These are phyloP conservation scores for Sphaerulina musiva DNA, from an alignment of 2,329 filamentous ascomycete species.

Conservation along the genomic window DNA sequence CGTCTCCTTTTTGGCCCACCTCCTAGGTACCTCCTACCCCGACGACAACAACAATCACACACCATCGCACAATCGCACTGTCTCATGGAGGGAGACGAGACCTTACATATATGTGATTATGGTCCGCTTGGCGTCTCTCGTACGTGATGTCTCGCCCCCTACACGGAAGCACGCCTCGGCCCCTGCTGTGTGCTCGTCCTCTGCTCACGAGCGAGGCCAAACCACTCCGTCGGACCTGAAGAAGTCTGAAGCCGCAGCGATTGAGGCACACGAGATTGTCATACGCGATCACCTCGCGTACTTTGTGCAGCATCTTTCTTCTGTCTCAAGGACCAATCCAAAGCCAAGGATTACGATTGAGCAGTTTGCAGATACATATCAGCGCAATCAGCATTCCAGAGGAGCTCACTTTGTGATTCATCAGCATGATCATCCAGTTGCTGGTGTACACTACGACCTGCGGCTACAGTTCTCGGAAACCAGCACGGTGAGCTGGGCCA, in stretches of 20 bases:
- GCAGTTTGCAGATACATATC: constrained; percentile 43
- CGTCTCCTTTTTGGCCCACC: neutral
- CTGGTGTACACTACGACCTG: constrained; percentile 55
- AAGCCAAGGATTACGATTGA: constrained; percentile 37
- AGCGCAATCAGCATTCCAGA: constrained; percentile 40
- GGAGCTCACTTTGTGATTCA: constrained; percentile 59
- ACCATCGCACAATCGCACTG: neutral
- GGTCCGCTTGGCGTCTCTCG: constrained; percentile 17
- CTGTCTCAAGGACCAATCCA: constrained; percentile 24
- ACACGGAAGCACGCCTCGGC: constrained; percentile 18
- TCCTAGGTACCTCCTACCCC: too few species aligned
- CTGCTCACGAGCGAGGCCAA: neutral
- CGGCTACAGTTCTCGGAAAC: constrained; percentile 62
- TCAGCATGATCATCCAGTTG: constrained; percentile 66
- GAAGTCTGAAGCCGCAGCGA: constrained; percentile 35
- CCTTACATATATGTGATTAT: neutral
- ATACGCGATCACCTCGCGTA: constrained; percentile 46
- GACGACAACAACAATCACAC: neutral
- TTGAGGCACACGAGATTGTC: constrained; percentile 47
- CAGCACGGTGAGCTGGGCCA: constrained; percentile 55
- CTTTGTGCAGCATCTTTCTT: constrained; percentile 40
- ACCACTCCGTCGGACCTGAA: neutral
- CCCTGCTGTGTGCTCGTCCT: neutral
- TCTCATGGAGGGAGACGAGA: neutral
- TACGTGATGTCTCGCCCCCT: constrained; percentile 26